Conservation (phyloP, 805 yeast genomes). For the Brettanomyces naardenensis region DNA sequence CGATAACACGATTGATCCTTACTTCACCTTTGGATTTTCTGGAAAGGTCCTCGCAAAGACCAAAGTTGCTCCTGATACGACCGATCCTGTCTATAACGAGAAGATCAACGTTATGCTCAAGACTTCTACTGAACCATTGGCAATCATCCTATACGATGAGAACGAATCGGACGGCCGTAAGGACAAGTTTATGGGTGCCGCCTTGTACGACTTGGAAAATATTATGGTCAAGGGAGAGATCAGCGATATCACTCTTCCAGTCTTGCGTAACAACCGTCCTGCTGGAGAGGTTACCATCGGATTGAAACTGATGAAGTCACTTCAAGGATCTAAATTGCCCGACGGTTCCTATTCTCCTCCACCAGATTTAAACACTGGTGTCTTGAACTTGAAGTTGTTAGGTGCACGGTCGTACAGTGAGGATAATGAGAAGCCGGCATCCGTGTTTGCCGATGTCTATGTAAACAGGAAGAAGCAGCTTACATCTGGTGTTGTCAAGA, state of each 20-base stretch:
- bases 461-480: conserved; percentile 53
- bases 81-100: conserved; percentile 80
- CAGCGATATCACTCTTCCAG: conserved; percentile 41
- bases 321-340: conserved; percentile 50
- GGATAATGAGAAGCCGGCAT: conserved; percentile 36
- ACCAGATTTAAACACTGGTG: conserved; percentile 92
- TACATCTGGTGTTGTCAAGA: conserved; percentile 51
- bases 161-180: conserved; percentile 54
- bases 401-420: conserved; percentile 50
- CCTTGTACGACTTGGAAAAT: conserved; percentile 64
- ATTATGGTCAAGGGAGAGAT: conserved; percentile 47
- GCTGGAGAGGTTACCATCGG: conserved; percentile 72
- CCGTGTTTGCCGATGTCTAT: conserved; percentile 66
- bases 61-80: conserved; percentile 56
- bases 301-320: conserved; percentile 68
- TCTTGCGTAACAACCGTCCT: conserved; percentile 75
- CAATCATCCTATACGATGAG: conserved; percentile 64
- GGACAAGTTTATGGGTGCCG: conserved; percentile 74
- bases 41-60: conserved; percentile 59
- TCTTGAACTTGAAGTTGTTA: conserved; percentile 57
- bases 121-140: conserved; percentile 76
- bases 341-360: conserved; percentile 83
- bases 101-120: conserved; percentile 60
- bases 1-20: conserved; percentile 87
- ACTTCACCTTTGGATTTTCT: conserved; percentile 61